phyloP scores from a whole-genome alignment of 768 basidiomycete species.

The Lyophyllum atratum region DNA sequence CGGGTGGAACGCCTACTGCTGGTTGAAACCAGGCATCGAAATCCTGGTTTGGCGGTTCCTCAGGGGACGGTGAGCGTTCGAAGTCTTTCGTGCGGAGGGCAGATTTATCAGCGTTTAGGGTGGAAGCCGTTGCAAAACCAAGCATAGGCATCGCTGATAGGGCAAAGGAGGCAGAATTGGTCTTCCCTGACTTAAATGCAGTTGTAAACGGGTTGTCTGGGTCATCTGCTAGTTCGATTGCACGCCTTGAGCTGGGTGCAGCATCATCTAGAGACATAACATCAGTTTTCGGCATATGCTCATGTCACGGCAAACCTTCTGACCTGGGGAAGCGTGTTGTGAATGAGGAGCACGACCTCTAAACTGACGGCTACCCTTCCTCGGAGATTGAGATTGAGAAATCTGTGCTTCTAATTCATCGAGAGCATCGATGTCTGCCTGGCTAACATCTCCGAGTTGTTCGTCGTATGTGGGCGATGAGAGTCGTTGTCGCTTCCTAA shows the following conservation, averaged over 20 bases:
- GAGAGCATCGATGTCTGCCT: constrained; percentile 56
- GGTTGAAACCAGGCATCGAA: constrained; percentile 54
- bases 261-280: not conserved
- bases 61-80: constrained; percentile 41
- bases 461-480: constrained; percentile 69
- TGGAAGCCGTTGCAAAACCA: constrained; percentile 31
- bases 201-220: constrained; percentile 45
- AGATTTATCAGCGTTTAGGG: constrained; percentile 13
- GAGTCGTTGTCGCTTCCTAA: constrained; percentile 59
- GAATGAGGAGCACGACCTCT: not conserved
- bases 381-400: constrained; percentile 15
- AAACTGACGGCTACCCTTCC: constrained; percentile 5
- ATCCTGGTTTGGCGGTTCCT: constrained; percentile 39
- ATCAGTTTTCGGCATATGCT: not conserved
- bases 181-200: not conserved
- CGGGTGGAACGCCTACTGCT: constrained; percentile 23
- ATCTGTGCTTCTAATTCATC: constrained; percentile 53
- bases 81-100: constrained; percentile 15
- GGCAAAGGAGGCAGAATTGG: constrained; percentile 6
- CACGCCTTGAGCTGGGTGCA: not conserved
- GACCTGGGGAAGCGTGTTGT: constrained; percentile 5
- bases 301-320: not conserved
- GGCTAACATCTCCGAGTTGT: constrained; percentile 49
- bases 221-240: constrained; percentile 30
- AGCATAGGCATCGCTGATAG: constrained; percentile 16